Base-by-base conservation (phyloP, 2,329 filamentous ascomycete species). In the Sphaerulina vaccinii region DNA sequence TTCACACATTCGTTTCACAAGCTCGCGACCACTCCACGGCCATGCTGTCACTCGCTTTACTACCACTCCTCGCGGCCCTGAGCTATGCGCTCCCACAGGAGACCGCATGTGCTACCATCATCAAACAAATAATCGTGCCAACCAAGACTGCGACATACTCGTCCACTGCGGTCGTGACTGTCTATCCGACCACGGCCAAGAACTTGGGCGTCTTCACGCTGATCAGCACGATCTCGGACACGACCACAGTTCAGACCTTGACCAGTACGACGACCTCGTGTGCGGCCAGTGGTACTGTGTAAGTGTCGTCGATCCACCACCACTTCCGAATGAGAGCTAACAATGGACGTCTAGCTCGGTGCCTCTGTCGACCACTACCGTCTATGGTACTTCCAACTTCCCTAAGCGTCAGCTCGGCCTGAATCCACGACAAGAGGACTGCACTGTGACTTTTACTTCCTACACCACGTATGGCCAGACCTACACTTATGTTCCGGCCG, bases 201-300 rank as follows among this genome's bases (percentile, higher is more conserved):
- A 54, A 66, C 40, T 46, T 65, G 29, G 65, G 65, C 18, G 65
- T 64, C 10, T 65, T 61, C 44, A 68, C 65, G n/a, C 38, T 60
- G 8, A 37, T 57, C 23, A 41, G 49, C 15, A 62, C 58, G n/a
- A 49, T 62, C 27, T 62, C 58, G 21, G 58, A 56, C 6, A 67
- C 65, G 9, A 65, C 58, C 36, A 66, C 62, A 1, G 42, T 67
- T 3, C 40, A 58, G 33, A 68, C 65, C 16, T 8, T 68, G 42
- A 67, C 65, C 8, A 56, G 37, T 2, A 62, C 61, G 13, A 55
- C 52, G 22, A 57, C 55, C 3, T 51, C 55, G 21, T 68, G 65
- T 47, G 57, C 52, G 2, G 49, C 51, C 2, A 60, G 47, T 35
- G 60, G 52, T 24, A 56, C 55, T 18, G 55, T 63, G 63, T 65